These are phyloP conservation scores for Lachnellula hyalina DNA, from an alignment of 2,329 filamentous ascomycete species.

Conservation along the genomic window DNA sequence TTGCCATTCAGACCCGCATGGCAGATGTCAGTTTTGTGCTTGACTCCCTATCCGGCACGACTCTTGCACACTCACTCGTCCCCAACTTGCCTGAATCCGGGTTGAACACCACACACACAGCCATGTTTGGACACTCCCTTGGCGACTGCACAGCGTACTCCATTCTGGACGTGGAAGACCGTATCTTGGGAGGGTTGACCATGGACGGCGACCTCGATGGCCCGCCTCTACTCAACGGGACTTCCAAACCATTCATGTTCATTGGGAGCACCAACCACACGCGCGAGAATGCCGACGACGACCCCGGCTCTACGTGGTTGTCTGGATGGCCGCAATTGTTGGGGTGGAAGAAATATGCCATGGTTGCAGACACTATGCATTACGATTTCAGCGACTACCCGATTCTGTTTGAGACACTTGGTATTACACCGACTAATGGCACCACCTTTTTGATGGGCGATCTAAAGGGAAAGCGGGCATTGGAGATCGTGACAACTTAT, in stretches of 20 bases:
- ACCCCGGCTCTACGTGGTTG: slow-evolving; percentile 23
- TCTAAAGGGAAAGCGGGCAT: slow-evolving; percentile 25
- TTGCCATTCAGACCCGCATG: slow-evolving; percentile 16
- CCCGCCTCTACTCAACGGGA: slow-evolving; percentile 21
- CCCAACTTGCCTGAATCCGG: neutral
- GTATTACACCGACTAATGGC: slow-evolving; percentile 4
- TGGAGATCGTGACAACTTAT: slow-evolving; percentile 29
- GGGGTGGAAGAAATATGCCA: slow-evolving; percentile 31
- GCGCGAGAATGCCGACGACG: neutral
- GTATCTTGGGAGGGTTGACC: slow-evolving; percentile 34
- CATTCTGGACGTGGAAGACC: slow-evolving; percentile 28
- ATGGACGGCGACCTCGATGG: slow-evolving; percentile 35
- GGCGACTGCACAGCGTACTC: slow-evolving; percentile 33
- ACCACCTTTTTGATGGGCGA: slow-evolving; percentile 22
- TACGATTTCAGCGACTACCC: slow-evolving; percentile 31
- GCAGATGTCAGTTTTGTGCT: slow-evolving; percentile 25
- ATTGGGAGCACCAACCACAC: slow-evolving; percentile 30
- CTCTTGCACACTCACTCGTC: neutral
- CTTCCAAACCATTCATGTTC: slow-evolving; percentile 30
- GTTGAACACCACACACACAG: neutral
- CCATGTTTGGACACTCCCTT: slow-evolving; percentile 32
- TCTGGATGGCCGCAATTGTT: slow-evolving; percentile 23
- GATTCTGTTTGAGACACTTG: slow-evolving; percentile 16
- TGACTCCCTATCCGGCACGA: slow-evolving; percentile 10
- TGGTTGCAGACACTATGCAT: slow-evolving; percentile 28